Evolutionary conservation across 768 basidiomycete species (phyloP), one percentile per base, ranked within the genome.

Genomic region (Suillus spraguei): DNA sequence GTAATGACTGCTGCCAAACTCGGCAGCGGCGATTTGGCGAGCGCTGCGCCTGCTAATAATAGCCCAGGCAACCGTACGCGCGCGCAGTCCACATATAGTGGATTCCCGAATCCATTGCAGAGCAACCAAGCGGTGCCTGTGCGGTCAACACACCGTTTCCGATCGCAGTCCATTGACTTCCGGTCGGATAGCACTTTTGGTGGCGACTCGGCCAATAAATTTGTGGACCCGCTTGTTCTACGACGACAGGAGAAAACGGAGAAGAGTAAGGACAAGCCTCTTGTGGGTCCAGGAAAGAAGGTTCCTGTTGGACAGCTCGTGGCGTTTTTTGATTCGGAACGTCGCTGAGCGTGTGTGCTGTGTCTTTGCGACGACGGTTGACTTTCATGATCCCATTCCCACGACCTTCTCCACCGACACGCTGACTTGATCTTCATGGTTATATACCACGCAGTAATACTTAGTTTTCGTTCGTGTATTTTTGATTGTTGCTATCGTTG

Each of bases 271-370:
- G 77, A 80, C 44, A 80, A 77, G 68, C 76, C 76, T 67, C 71
- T 71, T 52, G 67, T 64, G 68, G 79, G 63, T 55, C 59, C 69
- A 4, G 81, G 78, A 49, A 85, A 80, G 60, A 93, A 92, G 78
- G 83, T 91, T 16, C 86, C 90, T 0, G 83, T 94, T 47, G 89
- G 87, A 11, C 84, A 94, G 69, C 75, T 95, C 49, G 90, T 93
- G 16, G 91, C 91, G n/a, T 94, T 90, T 75, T 95, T 95, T 69
- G 90, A 94, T 39, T 72, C 74, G 28, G 75, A 77, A 56, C 71
- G 60, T 65, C 20, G 42, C 49, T 67, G 52, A 61, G 20, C 17
- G 20, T 41, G 22, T 33, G n/a, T 32, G 58, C 13, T 52, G 8
- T 33, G 16, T 36, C 20, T 58, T 50, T 38, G 33, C 28, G 41